Percentiles rank a stretch among this genome's conserved stretches.
Conservation (phyloP, 2,329 filamentous ascomycete species). For the Coniella lustricola region DNA sequence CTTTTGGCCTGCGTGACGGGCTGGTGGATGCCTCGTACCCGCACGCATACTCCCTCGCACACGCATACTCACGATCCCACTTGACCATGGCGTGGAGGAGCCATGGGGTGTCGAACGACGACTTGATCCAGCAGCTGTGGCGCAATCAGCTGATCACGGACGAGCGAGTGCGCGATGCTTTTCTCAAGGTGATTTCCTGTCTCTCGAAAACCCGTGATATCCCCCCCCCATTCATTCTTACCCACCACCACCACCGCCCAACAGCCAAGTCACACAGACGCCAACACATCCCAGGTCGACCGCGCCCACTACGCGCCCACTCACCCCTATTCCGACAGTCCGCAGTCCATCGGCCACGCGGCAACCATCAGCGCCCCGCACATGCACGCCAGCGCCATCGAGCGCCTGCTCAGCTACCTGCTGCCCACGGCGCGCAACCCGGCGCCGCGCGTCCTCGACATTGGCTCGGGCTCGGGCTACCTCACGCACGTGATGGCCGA, state of each 20-base stretch:
- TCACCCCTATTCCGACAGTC: slow-evolving; percentile 58
- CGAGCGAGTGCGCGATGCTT: slow-evolving; percentile 67
- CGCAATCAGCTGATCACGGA: slow-evolving; percentile 66
- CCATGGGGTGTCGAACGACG: slow-evolving; percentile 65
- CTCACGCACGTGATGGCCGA: slow-evolving; percentile 83
- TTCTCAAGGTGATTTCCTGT: slow-evolving; percentile 52
- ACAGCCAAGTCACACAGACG: no score
- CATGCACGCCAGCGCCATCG: slow-evolving; percentile 51
- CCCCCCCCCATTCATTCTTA: no score
- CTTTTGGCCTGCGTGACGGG: neutral
- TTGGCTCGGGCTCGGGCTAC: slow-evolving; percentile 74
- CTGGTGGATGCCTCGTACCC: no score
- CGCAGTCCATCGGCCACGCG: slow-evolving; percentile 46
- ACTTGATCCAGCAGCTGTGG: slow-evolving; percentile 72
- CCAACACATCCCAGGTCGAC: slow-evolving; percentile 60
- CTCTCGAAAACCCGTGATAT: neutral
- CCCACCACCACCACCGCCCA: no score
- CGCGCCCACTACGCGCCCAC: slow-evolving; percentile 73
- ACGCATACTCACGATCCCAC: no score
- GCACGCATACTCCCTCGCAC: no score
- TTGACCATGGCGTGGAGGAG: slow-evolving; percentile 81
- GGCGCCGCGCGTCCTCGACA: slow-evolving; percentile 56
- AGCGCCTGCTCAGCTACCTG: slow-evolving; percentile 41
- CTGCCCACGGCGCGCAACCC: slow-evolving; percentile 27
- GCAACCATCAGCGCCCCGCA: slow-evolving; percentile 55